phyloP scores from a whole-genome alignment of 495 filamentous ascomycete genomes.

The Letharia lupina region DNA sequence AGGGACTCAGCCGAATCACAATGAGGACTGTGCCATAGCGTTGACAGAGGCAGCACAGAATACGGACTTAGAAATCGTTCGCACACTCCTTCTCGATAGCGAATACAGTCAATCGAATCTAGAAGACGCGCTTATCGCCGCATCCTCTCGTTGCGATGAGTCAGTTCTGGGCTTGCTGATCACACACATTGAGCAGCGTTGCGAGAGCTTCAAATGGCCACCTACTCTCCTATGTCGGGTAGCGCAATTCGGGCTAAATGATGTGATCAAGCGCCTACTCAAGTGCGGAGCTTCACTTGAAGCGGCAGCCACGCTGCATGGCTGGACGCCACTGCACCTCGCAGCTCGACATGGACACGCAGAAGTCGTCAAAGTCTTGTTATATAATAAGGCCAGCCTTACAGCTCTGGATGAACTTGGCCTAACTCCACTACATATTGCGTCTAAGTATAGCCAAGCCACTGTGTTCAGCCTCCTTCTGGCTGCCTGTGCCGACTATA shows the following conservation, averaged over 20 bases:
- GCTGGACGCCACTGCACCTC: slow-evolving; percentile 8
- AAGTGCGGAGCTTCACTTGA: neutral
- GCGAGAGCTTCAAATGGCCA: neutral
- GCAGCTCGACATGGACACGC: slow-evolving; percentile 13
- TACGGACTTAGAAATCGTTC: neutral
- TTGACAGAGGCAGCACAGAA: neutral
- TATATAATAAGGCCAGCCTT: neutral
- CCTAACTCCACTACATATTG: neutral
- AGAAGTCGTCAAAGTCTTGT: neutral
- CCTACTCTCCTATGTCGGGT: neutral
- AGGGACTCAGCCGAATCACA: neutral
- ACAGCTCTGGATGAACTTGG: neutral
- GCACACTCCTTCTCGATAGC: neutral
- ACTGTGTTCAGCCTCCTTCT: neutral
- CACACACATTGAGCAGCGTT: neutral
- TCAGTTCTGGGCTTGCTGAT: neutral
- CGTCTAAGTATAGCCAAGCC: neutral
- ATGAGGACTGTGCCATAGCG: neutral
- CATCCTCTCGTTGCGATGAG: neutral
- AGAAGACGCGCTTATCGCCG: neutral
- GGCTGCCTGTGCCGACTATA: neutral
- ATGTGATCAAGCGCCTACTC: neutral
- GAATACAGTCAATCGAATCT: neutral
- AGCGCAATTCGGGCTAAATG: neutral
- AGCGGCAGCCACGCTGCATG: neutral